A percentile compares a stretch with the other conserved stretches of the same genome.
Conservation (phyloP, 164 flowering plant species). For the Stephania japonica region DNA sequence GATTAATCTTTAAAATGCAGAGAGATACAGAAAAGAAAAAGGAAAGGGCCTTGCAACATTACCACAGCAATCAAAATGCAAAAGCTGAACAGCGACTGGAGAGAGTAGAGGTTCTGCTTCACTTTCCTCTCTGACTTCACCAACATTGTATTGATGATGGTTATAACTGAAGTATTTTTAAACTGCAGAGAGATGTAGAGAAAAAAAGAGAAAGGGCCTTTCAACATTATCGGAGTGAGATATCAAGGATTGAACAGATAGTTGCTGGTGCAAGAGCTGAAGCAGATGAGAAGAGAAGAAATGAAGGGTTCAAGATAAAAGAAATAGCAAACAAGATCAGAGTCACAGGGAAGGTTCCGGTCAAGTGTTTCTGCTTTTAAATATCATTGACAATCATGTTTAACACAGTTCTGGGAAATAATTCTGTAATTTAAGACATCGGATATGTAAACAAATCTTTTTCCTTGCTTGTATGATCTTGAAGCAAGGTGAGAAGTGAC, state of each 20-base stretch:
- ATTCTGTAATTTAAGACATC: not conserved
- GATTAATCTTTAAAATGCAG: too few species aligned
- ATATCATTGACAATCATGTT: not conserved
- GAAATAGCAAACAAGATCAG: conserved; percentile 53
- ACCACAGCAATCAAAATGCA: too few species aligned
- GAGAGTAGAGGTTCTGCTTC: not conserved
- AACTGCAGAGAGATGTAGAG: conserved; percentile 47
- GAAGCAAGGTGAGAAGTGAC: not conserved
- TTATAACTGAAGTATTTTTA: conserved; percentile 1
- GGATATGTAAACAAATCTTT: conserved; percentile 1
- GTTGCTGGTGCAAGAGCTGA: conserved; percentile 52
- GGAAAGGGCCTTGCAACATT: too few species aligned
- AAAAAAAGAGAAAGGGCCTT: conserved; percentile 27
- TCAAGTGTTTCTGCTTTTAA: conserved; percentile 49
- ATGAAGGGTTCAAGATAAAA: conserved; percentile 45
- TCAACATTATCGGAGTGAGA: conserved; percentile 38
- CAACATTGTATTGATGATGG: not conserved
- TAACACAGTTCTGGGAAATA: not conserved
- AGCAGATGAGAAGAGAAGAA: conserved; percentile 46
- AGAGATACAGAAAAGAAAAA: too few species aligned
- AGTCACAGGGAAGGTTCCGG: conserved; percentile 38
- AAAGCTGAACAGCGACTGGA: not conserved
- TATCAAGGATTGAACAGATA: conserved; percentile 49
- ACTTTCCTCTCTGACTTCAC: not conserved
- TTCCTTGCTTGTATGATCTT: not conserved